Base-by-base conservation (phyloP, 1,284 basidiomycete genomes). In the Volvariella volvacea region DNA sequence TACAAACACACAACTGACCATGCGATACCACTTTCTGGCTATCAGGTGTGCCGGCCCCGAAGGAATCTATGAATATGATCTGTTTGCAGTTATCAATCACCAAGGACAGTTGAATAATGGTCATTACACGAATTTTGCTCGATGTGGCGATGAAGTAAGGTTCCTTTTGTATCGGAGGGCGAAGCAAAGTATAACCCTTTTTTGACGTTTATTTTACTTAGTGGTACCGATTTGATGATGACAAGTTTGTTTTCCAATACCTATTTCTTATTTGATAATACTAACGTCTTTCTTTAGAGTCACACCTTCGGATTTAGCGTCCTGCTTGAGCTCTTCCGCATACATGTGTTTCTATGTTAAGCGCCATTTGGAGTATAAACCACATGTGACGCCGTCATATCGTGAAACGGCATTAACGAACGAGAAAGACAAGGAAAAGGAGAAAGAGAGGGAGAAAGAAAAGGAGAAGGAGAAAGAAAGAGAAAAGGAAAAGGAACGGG, bases 181-280 rank as follows among this genome's bases (percentile, higher is more conserved):
- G 25, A 21, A 41, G 47, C 30, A 36, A 21, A 46, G 49, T 25
- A 30, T 34, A 34, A 32, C 22, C 15, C 6, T 48, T 42, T 43
- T 39, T 39, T 31, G 28, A 28, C 22, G 25, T 41, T n/a, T n/a
- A n/a, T 28, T 12, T 22, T 57, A 55, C 53, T 34, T 60, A 92
- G 83, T 97, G 93, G 93, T 95, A 91, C 66, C 82, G 85, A 21
- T 95, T 92, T 62, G 92, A 97, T 60, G 93, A 97, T 56, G 92
- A 95, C 58, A 95, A 91, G 87, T 89, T 53, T 61, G 78, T 58
- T 25, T 41, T 38, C 37, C 14, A 46, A 6, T 36, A n/a, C n/a
- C 34, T 6, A 6, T 7, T 15, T 20, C 6, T 15, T 8, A 36
- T 19, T 15, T 17, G 25, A 10, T 39, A 15, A 15, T 22, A 9